Evolutionary conservation across 2,329 filamentous ascomycete genomes (phyloP), one percentile per base, ranked within the genome.

Genomic region (Diaporthe vaccinii): DNA sequence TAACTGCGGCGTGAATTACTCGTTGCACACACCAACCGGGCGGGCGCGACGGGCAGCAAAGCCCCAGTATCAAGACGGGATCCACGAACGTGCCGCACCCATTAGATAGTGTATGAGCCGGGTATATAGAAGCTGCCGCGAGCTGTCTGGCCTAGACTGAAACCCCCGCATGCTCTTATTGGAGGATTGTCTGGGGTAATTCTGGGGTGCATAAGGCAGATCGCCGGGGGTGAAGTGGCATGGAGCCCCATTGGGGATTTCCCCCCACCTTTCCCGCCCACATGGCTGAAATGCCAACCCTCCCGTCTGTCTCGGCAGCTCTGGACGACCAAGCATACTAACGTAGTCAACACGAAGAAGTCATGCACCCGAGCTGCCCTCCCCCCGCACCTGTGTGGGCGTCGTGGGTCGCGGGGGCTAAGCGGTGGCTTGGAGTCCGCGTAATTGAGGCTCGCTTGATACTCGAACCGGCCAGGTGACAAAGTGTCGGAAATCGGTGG

Each of bases 121-220:
- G 70, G 49, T 53, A 39, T 53, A 72, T 51, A n/a, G 41, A 62
- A 62, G 55, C 70, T 62, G 70, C 22, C 58, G 57, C 20, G 31
- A 28, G 71, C 61, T 46, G 71, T 57, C 71, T 28, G 36, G 58
- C 46, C 58, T 65, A 51, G 46, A n/a, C 51, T 65, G 46, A 65
- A 73, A 44, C 46, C 71, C 71, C 71, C 71, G 71, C 58, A 57
- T 44, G 51, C 46, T 55, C 25, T 53, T 49, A 65, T 61, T 73
- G 71, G 71, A 53, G 57, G 72, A 71, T 25, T 67, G 65, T 69
- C 74, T 74, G 74, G 74, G 74, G 74, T 74, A 76, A 71, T 65
- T 55, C 72, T 59, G 74, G 72, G 74, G 74, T 71, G 49, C 62
- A 70, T 58, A 53, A 65, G 34, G 34, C 46, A 49, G 58, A 34